Percentiles rank a stretch among this genome's conserved stretches.
These are phyloP conservation scores for Smithsoniella earleae DNA, from an alignment of 163 green algal species.

Conservation along the genomic window DNA sequence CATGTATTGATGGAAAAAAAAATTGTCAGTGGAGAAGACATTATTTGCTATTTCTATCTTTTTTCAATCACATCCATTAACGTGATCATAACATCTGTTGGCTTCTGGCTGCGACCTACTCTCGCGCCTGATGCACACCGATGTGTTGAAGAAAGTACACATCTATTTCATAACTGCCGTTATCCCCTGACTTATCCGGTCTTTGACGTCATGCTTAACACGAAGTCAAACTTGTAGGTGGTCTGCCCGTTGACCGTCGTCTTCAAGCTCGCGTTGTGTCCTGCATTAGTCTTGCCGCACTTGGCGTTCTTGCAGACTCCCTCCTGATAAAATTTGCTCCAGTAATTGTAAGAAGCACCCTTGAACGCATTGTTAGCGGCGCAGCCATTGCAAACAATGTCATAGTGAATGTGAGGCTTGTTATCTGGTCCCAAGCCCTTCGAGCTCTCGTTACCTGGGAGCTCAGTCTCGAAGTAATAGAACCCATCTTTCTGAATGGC, in stretches of 20 bases:
- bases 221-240: slow-evolving; percentile 9
- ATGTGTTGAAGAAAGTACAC: too few species aligned
- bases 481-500: not conserved
- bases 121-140: too few species aligned
- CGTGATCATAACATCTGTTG: too few species aligned
- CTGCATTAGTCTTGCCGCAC: not conserved
- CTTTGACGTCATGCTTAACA: too few species aligned
- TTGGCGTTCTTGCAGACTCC: not conserved
- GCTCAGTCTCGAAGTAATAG: slow-evolving; percentile 21
- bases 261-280: not conserved
- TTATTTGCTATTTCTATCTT: too few species aligned
- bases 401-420: slow-evolving; percentile 23
- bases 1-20: too few species aligned
- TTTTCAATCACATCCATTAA: too few species aligned
- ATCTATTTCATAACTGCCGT: too few species aligned
- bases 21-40: too few species aligned
- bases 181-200: too few species aligned
- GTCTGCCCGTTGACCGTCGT: not conserved
- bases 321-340: slow-evolving; percentile 21
- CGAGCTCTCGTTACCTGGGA: slow-evolving; percentile 13
- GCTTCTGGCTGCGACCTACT: too few species aligned
- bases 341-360: slow-evolving; percentile 5
- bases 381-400: slow-evolving; percentile 5
- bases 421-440: slow-evolving; percentile 9
- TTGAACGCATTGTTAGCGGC: not conserved